Conservation (phyloP, 2,329 filamentous ascomycete species). For the Colletotrichum sp. region DNA sequence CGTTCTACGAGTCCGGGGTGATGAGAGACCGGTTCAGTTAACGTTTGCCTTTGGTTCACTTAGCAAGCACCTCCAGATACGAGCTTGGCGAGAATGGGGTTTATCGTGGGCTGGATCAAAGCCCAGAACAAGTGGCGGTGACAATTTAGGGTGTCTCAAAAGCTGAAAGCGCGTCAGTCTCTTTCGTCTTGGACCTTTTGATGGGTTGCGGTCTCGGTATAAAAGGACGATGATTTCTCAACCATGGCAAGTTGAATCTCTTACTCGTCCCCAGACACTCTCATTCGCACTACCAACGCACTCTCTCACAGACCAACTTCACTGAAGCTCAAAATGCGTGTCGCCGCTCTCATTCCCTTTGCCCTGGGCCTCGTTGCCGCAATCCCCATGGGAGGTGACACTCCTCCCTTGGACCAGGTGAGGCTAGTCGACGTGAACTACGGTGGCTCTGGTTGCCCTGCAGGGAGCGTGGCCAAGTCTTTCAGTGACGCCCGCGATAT, state of each 20-base stretch:
- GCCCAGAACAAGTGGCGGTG: background rate
- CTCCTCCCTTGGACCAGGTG: slow-evolving; percentile 28
- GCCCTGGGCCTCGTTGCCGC: slow-evolving; percentile 6
- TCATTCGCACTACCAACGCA: background rate
- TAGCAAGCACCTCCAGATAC: background rate
- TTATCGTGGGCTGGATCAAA: background rate
- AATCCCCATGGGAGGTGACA: background rate
- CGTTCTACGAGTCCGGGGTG: background rate
- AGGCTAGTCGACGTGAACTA: slow-evolving; percentile 27
- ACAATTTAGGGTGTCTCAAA: background rate
- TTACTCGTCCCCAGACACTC: background rate
- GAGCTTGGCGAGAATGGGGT: background rate
- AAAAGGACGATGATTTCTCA: background rate
- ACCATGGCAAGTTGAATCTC: background rate
- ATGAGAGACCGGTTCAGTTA: background rate
- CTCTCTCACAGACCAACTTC: background rate
- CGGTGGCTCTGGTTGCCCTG: slow-evolving; percentile 31
- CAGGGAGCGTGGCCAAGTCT: slow-evolving; percentile 26
- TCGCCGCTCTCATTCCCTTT: background rate
- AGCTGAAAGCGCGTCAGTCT: background rate
- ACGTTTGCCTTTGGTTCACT: background rate
- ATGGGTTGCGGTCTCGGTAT: background rate
- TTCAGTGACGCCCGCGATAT: slow-evolving; percentile 30
- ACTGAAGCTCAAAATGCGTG: background rate
- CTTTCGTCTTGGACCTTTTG: background rate